Evolutionary conservation across 441 rosid species (phyloP).

Genomic region (Codiaeum variegatum): DNA sequence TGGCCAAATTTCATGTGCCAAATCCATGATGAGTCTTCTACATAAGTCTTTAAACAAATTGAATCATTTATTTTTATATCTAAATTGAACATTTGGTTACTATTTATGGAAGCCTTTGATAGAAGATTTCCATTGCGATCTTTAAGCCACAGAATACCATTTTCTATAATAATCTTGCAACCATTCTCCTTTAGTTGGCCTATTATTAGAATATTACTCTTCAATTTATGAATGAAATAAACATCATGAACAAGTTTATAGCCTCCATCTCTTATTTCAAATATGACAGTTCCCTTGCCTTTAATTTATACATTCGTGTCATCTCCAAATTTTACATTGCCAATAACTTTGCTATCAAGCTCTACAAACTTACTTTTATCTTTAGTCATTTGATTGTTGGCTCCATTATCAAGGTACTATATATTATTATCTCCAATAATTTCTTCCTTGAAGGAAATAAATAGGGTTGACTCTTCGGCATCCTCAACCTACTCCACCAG

Average conservation of each 20-base stretch:
- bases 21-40: too few relatives aligned
- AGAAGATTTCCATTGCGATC: too few relatives aligned
- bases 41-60: too few relatives aligned
- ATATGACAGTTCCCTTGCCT: not conserved
- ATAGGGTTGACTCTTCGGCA: not conserved
- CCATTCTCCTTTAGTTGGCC: too few relatives aligned
- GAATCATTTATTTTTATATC: too few relatives aligned
- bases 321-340: not conserved
- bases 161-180: too few relatives aligned
- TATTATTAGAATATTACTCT: not conserved
- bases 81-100: too few relatives aligned
- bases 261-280: too few relatives aligned
- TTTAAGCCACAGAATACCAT: too few relatives aligned
- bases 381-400: not conserved
- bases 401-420: not conserved
- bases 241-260: not conserved
- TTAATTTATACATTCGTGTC: not conserved
- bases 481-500: not conserved
- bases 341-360: not conserved
- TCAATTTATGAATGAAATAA: not conserved
- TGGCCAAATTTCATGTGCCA: too few relatives aligned
- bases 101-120: too few relatives aligned
- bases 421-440: not conserved
- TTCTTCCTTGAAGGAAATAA: not conserved
- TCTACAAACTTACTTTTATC: not conserved